A percentile compares a stretch with the other conserved stretches of the same genome.
Evolutionary conservation across 2,329 filamentous ascomycete genomes (phyloP).

Genomic region (Neonectria magnoliae): DNA sequence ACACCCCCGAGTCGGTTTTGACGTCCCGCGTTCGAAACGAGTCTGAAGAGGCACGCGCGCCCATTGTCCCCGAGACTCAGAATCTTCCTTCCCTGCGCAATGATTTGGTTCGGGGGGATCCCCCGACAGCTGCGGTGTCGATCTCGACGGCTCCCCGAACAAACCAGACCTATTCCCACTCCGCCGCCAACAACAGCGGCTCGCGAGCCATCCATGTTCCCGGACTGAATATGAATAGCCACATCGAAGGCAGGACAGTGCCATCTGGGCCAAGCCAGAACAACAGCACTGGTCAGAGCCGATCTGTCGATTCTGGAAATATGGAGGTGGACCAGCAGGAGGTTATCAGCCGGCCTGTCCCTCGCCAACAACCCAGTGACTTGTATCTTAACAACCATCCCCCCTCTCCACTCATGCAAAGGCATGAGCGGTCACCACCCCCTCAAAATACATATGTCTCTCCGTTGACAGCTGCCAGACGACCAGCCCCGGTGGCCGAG

Average conservation of each 20-base stretch:
- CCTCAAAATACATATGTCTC: constrained; percentile 77
- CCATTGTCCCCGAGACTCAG: constrained; percentile 27
- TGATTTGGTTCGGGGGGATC: constrained; percentile 19
- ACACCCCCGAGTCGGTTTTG: constrained; percentile 71
- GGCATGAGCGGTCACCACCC: constrained; percentile 77
- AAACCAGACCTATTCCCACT: constrained; percentile 22
- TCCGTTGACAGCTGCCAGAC: constrained; percentile 61
- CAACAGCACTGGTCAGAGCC: constrained; percentile 54
- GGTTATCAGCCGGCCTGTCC: constrained; percentile 23
- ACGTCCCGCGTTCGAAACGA: constrained; percentile 60
- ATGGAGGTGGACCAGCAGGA: constrained; percentile 36
- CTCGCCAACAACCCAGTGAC: constrained; percentile 32
- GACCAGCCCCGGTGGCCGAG: constrained; percentile 27
- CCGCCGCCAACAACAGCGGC: constrained; percentile 22
- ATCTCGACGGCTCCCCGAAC: constrained; percentile 21
- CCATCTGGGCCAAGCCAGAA: constrained; percentile 36
- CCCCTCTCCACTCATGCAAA: constrained; percentile 73
- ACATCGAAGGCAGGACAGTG: constrained; percentile 29
- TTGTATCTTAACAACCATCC: constrained; percentile 47
- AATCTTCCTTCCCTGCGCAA: constrained; percentile 25
- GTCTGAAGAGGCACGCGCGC: constrained; percentile 46
- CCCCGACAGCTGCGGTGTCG: constrained; percentile 18
- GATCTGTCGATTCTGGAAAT: constrained; percentile 54
- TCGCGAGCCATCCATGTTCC: constrained; percentile 40
- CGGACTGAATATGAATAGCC: constrained; percentile 47